Percentiles rank a stretch among this genome's conserved stretches.
These are phyloP conservation scores for Calonectria fujianensis DNA, from an alignment of 2,329 filamentous ascomycete species.

Conservation along the genomic window DNA sequence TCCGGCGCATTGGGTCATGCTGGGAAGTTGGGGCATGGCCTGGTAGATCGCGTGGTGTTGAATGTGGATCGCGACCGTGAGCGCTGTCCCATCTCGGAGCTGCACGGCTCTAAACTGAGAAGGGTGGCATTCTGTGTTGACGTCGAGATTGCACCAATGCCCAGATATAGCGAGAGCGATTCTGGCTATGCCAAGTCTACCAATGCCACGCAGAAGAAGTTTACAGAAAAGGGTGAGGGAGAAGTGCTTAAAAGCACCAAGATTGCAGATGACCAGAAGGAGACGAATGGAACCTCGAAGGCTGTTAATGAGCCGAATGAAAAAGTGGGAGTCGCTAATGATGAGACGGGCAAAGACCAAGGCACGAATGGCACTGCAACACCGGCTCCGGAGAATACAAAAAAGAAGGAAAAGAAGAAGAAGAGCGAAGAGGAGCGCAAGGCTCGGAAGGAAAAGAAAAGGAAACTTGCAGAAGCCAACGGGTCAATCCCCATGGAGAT, in stretches of 20 bases:
- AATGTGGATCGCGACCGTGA: constrained; percentile 90
- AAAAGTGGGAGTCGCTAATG: constrained; percentile 58
- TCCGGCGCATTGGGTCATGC: constrained; percentile 57
- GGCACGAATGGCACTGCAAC: constrained; percentile 49
- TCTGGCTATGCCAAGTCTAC: constrained; percentile 62
- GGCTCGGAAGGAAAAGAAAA: constrained; percentile 91
- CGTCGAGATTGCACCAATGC: constrained; percentile 94
- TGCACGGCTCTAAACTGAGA: constrained; percentile 87
- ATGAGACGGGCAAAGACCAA: constrained; percentile 54
- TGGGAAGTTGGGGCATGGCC: constrained; percentile 71
- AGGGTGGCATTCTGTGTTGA: constrained; percentile 97
- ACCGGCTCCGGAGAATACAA: constrained; percentile 64
- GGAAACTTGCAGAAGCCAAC: constrained; percentile 89
- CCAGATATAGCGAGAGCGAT: constrained; percentile 82
- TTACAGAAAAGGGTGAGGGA: constrained; percentile 83
- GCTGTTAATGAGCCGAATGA: constrained; percentile 64
- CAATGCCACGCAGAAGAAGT: constrained; percentile 74
- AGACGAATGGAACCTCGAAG: constrained; percentile 63
- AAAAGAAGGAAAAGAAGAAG: constrained; percentile 97
- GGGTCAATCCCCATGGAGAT: constrained; percentile 91
- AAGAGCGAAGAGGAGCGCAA: constrained; percentile 94
- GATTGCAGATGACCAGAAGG: constrained; percentile 70
- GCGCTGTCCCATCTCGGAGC: constrained; percentile 85
- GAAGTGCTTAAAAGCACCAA: constrained; percentile 82
- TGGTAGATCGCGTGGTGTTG: constrained; percentile 87